Evolutionary conservation across 116 monocot genomes (phyloP).

Genomic region (Zostera marina): DNA sequence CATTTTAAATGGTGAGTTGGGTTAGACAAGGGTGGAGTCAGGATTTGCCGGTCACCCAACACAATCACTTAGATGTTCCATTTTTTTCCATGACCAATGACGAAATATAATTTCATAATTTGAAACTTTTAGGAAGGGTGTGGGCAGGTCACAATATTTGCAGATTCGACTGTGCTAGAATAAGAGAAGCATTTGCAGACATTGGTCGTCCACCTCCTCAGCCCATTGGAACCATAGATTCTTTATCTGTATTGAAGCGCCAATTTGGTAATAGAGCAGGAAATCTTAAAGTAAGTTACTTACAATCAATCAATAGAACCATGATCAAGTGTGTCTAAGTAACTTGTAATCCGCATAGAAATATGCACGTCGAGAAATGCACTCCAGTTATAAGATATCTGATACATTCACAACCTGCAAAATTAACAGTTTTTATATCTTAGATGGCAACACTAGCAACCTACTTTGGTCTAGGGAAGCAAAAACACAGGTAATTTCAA

Average conservation of each 20-base stretch:
- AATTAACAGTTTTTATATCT: neutral
- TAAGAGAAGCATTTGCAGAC: conserved; percentile 73
- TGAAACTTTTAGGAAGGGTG: conserved; percentile 18
- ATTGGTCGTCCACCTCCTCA: conserved; percentile 48
- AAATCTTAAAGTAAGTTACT: conserved; percentile 59
- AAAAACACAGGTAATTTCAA: conserved; percentile 80
- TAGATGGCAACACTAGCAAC: conserved; percentile 91
- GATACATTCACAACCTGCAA: neutral
- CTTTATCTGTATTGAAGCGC: conserved; percentile 37
- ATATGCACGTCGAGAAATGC: too few relatives aligned
- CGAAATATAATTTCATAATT: neutral
- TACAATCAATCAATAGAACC: too few relatives aligned
- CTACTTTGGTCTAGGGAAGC: conserved; percentile 73
- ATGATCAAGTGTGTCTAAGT: too few relatives aligned
- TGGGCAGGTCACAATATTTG: conserved; percentile 93
- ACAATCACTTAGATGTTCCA: too few relatives aligned
- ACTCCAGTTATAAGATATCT: too few relatives aligned
- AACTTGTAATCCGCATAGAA: too few relatives aligned
- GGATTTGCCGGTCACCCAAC: too few relatives aligned
- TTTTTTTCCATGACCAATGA: neutral
- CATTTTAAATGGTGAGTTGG: conserved; percentile 47
- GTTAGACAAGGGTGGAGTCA: too few relatives aligned
- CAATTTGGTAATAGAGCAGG: conserved; percentile 84
- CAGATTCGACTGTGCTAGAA: conserved; percentile 63
- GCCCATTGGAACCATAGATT: conserved; percentile 63